Base-by-base conservation (phyloP, 1,139 yeast genomes). In the Oligophagozyma castellii region DNA sequence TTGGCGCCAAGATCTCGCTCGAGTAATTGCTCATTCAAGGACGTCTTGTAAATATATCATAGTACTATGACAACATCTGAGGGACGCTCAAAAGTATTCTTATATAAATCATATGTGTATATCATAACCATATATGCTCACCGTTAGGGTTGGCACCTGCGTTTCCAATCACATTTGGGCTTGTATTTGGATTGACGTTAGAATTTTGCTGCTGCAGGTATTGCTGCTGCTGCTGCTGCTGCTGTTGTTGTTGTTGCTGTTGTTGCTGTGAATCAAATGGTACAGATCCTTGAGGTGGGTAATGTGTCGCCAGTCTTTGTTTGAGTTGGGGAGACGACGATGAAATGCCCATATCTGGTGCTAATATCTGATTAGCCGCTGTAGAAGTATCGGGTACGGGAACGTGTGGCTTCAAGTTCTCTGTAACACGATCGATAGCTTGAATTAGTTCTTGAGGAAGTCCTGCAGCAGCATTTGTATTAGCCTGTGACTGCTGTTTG, bases 1-100 rank as follows among this genome's bases (percentile, higher is more conserved):
- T 84, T 49, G 98, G 98, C 54, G 98, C 94, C 43, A 89, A 89
- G 70, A 69, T 89, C 49, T 48, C 71, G 36, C 66, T 89, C 58
- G 98, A 89, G 65, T 89, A 73, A 62, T 16, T 16, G 15, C 24
- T n/a, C n/a, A n/a, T n/a, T n/a, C n/a, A n/a, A n/a, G n/a, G n/a
- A n/a, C n/a, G n/a, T n/a, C n/a, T n/a, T n/a, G n/a, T n/a, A n/a
- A n/a, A n/a, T n/a, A n/a, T n/a, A n/a, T n/a, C n/a, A n/a, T n/a
- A n/a, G n/a, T n/a, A n/a, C n/a, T n/a, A n/a, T n/a, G n/a, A n/a
- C n/a, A n/a, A n/a, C n/a, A n/a, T n/a, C n/a, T n/a, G n/a, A n/a
- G n/a, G n/a, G n/a, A n/a, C n/a, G n/a, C n/a, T n/a, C n/a, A n/a
- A n/a, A n/a, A n/a, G n/a, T n/a, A n/a, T n/a, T n/a, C n/a, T n/a